Conservation (phyloP, 1,284 basidiomycete genomes). For the Earliella scabrosa region DNA sequence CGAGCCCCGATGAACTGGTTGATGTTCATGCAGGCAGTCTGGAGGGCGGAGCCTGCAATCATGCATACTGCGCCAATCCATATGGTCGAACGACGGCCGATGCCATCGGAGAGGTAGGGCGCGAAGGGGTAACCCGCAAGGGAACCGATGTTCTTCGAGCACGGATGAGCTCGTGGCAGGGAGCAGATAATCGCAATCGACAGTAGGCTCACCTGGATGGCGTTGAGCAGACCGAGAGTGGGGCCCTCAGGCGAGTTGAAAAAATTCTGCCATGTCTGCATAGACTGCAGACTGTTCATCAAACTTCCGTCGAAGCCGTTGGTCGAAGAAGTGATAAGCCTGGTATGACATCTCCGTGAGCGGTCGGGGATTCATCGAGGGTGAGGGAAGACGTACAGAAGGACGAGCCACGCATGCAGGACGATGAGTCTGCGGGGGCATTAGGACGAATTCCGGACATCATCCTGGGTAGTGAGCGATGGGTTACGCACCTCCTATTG, state of each 20-base stretch:
- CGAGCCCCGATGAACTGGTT: constrained; percentile 84
- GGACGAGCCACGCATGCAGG: constrained; percentile 70
- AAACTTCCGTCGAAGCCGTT: constrained; percentile 80
- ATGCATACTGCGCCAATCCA: constrained; percentile 68
- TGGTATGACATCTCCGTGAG: constrained; percentile 28
- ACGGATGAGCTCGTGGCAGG: too few relatives aligned
- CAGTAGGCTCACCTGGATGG: constrained; percentile 63
- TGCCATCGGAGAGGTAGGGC: constrained; percentile 70
- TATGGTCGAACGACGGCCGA: constrained; percentile 67
- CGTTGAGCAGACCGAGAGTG: constrained; percentile 74
- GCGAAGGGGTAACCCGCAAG: constrained; percentile 71
- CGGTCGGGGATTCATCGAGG: background rate
- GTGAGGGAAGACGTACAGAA: constrained; percentile 50
- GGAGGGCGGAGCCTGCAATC: constrained; percentile 67
- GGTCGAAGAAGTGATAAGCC: constrained; percentile 76
- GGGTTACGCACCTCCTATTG: constrained; percentile 59
- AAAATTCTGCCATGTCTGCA: constrained; percentile 61
- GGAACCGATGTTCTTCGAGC: constrained; percentile 63
- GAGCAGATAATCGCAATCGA: too few relatives aligned
- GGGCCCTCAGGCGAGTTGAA: constrained; percentile 59
- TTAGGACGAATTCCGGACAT: constrained; percentile 4
- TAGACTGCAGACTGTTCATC: constrained; percentile 78
- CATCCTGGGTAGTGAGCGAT: background rate
- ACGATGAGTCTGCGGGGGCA: constrained; percentile 51
- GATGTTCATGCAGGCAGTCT: constrained; percentile 72